Percentiles rank a stretch among this genome's conserved stretches.
Conservation (phyloP, 768 basidiomycete genomes). For the Xerocomus spinulosus region DNA sequence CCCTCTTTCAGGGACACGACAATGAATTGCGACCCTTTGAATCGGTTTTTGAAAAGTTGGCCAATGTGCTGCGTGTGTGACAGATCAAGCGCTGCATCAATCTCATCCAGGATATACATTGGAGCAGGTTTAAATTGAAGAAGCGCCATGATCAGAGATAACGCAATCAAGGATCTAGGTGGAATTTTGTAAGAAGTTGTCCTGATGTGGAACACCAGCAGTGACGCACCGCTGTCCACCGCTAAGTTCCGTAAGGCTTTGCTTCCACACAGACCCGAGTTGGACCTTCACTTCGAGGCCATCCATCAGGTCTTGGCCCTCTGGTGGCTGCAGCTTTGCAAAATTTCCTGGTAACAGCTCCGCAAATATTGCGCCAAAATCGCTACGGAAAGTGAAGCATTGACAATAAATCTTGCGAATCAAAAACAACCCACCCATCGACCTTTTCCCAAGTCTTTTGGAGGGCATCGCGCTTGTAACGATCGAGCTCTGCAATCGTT, state of each 20-base stretch:
- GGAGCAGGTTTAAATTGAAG: slow-evolving; percentile 99
- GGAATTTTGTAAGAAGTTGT: slow-evolving; percentile 1
- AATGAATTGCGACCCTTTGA: slow-evolving; percentile 98
- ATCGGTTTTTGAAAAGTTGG: slow-evolving; percentile 93
- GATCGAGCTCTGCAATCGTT: slow-evolving; percentile 89
- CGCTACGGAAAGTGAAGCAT: slow-evolving; percentile 44
- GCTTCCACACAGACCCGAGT: slow-evolving; percentile 95
- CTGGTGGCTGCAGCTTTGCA: slow-evolving; percentile 90
- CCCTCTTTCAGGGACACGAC: slow-evolving; percentile 97
- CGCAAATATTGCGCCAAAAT: slow-evolving; percentile 95
- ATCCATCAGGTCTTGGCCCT: slow-evolving; percentile 88
- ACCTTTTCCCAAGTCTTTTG: slow-evolving; percentile 97
- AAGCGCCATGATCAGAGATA: slow-evolving; percentile 97
- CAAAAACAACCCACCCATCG: slow-evolving; percentile 54
- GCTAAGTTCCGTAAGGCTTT: slow-evolving; percentile 92
- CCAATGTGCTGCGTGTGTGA: slow-evolving; percentile 98
- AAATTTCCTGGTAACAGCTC: slow-evolving; percentile 96
- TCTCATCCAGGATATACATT: slow-evolving; percentile 99
- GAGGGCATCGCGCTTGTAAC: slow-evolving; percentile 90
- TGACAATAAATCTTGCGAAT: background rate
- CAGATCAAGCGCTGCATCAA: slow-evolving; percentile 94
- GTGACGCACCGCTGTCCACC: slow-evolving; percentile 85
- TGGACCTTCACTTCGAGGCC: slow-evolving; percentile 97
- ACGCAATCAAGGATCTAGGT: slow-evolving; percentile 87
- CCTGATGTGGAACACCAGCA: background rate